A percentile compares a stretch with the other conserved stretches of the same genome.
Conservation (phyloP, 1,139 yeast genomes). For the Yueomyces sp. region DNA sequence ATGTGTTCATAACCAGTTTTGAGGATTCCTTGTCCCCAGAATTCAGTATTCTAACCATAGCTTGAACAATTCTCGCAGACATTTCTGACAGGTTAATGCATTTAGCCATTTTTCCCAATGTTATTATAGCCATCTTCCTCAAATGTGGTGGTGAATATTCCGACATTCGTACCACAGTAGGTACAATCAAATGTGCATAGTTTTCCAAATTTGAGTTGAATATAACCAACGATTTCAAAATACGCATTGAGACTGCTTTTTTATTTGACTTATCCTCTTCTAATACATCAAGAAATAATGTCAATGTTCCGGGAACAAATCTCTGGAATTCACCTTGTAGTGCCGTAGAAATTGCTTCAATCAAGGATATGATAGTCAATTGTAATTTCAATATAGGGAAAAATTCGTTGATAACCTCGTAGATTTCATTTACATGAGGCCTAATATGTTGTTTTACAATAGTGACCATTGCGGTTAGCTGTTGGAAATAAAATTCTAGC, state of each 20-base stretch:
- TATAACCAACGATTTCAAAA: constrained; percentile 74
- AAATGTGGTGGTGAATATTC: constrained; percentile 51
- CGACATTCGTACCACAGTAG: constrained; percentile 69
- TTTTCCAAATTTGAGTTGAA: constrained; percentile 87
- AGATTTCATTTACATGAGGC: constrained; percentile 69
- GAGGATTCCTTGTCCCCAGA: constrained; percentile 50
- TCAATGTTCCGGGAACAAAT: constrained; percentile 66
- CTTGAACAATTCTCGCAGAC: constrained; percentile 86
- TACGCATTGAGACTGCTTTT: constrained; percentile 58
- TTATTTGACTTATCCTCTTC: constrained; percentile 64
- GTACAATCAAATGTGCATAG: constrained; percentile 72
- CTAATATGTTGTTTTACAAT: constrained; percentile 87
- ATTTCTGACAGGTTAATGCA: constrained; percentile 68
- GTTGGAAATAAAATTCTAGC: constrained; percentile 84
- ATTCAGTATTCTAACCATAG: constrained; percentile 59
- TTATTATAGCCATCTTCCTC: constrained; percentile 66
- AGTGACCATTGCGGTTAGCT: constrained; percentile 62
- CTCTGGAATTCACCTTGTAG: constrained; percentile 86
- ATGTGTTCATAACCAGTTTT: constrained; percentile 59
- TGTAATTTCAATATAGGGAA: constrained; percentile 60
- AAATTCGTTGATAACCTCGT: constrained; percentile 62
- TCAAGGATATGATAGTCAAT: constrained; percentile 63
- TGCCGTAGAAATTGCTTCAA: constrained; percentile 77
- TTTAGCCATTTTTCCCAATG: constrained; percentile 72
- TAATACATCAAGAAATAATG: constrained; percentile 61